A percentile compares a stretch with the other conserved stretches of the same genome.
phyloP scores from a whole-genome alignment of 495 filamentous ascomycete species.

The Thozetella sp. region DNA sequence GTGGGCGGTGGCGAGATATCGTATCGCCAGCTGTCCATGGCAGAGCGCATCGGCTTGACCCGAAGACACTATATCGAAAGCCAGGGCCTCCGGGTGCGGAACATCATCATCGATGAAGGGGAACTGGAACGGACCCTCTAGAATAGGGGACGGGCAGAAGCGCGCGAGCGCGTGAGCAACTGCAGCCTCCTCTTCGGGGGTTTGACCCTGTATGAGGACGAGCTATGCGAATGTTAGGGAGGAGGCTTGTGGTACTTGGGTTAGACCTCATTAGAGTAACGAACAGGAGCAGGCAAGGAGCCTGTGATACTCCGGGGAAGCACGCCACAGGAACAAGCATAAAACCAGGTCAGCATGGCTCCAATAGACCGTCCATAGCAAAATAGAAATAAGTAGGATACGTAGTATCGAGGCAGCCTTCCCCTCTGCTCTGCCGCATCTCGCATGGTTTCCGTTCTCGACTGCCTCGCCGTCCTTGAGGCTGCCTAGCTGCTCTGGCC shows the following conservation, averaged over 20 bases:
- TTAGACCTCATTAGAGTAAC: no score
- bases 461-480: no score
- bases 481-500: no score
- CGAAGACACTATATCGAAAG: slow-evolving; percentile 81
- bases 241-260: no score
- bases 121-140: slow-evolving; percentile 9
- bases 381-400: no score
- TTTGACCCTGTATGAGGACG: neutral
- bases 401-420: no score
- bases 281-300: no score
- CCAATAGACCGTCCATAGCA: neutral
- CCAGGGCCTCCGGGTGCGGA: slow-evolving; percentile 76
- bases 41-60: slow-evolving; percentile 68
- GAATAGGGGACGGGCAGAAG: neutral
- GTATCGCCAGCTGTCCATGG: slow-evolving; percentile 60
- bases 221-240: neutral
- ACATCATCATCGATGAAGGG: slow-evolving; percentile 69
- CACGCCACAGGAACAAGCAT: neutral
- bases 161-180: neutral
- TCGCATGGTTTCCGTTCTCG: no score
- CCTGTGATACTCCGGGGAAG: neutral
- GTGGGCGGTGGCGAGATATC: slow-evolving; percentile 74
- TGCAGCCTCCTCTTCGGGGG: neutral
- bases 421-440: no score
- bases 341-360: neutral